These are phyloP conservation scores for Pestalotiopsis sp. DNA, from an alignment of 2,329 filamentous ascomycete genomes.

Conservation along the genomic window DNA sequence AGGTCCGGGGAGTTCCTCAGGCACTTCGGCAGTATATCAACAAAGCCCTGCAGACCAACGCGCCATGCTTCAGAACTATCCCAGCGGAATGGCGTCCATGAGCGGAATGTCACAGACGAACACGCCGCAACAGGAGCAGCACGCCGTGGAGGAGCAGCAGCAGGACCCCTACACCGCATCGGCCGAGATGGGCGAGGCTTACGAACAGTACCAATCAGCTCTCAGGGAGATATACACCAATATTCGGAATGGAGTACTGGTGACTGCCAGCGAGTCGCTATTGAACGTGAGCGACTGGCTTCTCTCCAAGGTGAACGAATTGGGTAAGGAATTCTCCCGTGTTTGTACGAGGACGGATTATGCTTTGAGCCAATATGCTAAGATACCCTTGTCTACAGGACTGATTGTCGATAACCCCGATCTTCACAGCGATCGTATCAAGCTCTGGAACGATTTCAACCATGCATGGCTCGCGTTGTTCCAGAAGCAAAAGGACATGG, in stretches of 20 bases:
- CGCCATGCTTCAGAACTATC: slow-evolving; percentile 56
- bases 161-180: slow-evolving; percentile 43
- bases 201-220: slow-evolving; percentile 63
- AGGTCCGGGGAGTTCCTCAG: slow-evolving; percentile 45
- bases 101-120: slow-evolving; percentile 44
- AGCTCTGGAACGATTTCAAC: slow-evolving; percentile 94
- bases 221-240: slow-evolving; percentile 69
- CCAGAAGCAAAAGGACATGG: slow-evolving; percentile 79
- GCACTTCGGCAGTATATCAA: slow-evolving; percentile 64
- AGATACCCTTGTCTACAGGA: slow-evolving; percentile 52
- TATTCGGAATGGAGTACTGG: slow-evolving; percentile 55
- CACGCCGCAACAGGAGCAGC: slow-evolving; percentile 40
- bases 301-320: slow-evolving; percentile 52
- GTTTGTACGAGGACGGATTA: neutral
- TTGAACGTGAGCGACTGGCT: slow-evolving; percentile 56
- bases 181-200: slow-evolving; percentile 65
- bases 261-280: slow-evolving; percentile 52
- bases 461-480: slow-evolving; percentile 83
- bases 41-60: slow-evolving; percentile 56
- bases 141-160: slow-evolving; percentile 56
- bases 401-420: slow-evolving; percentile 80
- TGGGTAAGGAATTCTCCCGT: slow-evolving; percentile 44
- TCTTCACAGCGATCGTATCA: slow-evolving; percentile 73
- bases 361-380: slow-evolving; percentile 17
- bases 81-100: slow-evolving; percentile 46